These are phyloP conservation scores for Nepenthes alata DNA, from an alignment of 179 eudicot species.

Conservation along the genomic window DNA sequence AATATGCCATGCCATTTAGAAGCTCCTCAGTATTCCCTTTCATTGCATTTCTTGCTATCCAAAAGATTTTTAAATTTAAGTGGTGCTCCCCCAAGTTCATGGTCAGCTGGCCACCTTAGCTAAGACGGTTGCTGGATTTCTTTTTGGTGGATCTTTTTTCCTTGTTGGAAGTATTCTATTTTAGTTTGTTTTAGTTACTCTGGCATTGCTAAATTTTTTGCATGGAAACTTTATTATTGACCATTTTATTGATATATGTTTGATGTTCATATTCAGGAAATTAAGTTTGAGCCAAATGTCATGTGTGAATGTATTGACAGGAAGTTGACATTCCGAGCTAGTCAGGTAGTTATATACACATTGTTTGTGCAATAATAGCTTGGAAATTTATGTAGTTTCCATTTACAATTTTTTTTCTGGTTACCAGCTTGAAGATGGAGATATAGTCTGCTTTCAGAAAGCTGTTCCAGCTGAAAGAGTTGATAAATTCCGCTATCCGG, in stretches of 20 bases:
- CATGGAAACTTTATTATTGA: not conserved
- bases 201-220: too few relatives aligned
- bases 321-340: conserved; percentile 51
- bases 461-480: conserved; percentile 39
- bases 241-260: not conserved
- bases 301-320: conserved; percentile 75
- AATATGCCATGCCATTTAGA: too few relatives aligned
- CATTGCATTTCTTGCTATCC: too few relatives aligned
- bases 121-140: too few relatives aligned
- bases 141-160: too few relatives aligned
- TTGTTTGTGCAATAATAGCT: not conserved
- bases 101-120: too few relatives aligned
- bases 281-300: conserved; percentile 89
- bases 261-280: conserved; percentile 50
- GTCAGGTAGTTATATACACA: conserved; percentile 47
- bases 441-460: conserved; percentile 88
- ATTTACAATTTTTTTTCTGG: not conserved
- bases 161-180: too few relatives aligned
- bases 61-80: too few relatives aligned
- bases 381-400: not conserved
- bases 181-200: too few relatives aligned
- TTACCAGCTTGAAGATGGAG: conserved; percentile 88
- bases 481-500: conserved; percentile 60
- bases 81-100: too few relatives aligned
- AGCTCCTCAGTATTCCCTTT: too few relatives aligned